phyloP scores from a whole-genome alignment of 1,284 basidiomycete species.

The Ceratobasidium sp. region DNA sequence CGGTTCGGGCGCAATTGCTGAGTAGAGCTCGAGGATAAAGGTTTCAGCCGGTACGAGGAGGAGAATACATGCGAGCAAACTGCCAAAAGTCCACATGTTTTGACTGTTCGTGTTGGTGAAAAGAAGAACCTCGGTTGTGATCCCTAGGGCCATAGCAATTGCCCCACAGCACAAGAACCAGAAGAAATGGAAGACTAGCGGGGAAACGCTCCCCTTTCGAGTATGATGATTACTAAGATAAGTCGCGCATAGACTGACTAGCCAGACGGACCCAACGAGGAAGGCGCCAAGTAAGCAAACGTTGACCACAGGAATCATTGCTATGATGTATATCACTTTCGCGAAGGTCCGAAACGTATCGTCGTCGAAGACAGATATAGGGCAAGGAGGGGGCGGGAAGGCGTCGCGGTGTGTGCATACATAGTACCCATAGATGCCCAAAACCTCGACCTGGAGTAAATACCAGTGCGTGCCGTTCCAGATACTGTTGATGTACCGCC shows the following conservation, averaged over 20 bases:
- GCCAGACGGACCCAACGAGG: constrained; percentile 36
- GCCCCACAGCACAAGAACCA: constrained; percentile 33
- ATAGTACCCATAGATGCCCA: constrained; percentile 41
- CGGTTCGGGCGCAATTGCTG: constrained; percentile 10
- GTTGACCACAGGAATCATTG: constrained; percentile 37
- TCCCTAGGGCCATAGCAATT: constrained; percentile 15
- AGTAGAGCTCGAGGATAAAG: constrained; percentile 27
- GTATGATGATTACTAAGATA: constrained; percentile 9
- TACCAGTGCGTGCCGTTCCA: constrained; percentile 45
- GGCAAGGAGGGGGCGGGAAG: constrained; percentile 29
- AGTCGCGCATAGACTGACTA: constrained; percentile 25
- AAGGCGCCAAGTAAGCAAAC: constrained; percentile 8
- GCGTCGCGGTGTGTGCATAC: constrained; percentile 38
- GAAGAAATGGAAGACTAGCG: constrained; percentile 34
- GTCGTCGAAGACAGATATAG: constrained; percentile 25
- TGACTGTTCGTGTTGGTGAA: constrained; percentile 34
- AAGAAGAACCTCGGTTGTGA: constrained; percentile 31
- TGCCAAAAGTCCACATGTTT: constrained; percentile 41
- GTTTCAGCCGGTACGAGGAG: constrained; percentile 37
- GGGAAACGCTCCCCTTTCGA: not conserved
- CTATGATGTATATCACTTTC: constrained; percentile 35
- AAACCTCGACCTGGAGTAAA: constrained; percentile 33
- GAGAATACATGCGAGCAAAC: constrained; percentile 30
- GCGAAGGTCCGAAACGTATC: constrained; percentile 29
- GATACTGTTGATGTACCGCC: constrained; percentile 30